Conservation (phyloP, 163 green algal species). For the Volvox carteri region DNA sequence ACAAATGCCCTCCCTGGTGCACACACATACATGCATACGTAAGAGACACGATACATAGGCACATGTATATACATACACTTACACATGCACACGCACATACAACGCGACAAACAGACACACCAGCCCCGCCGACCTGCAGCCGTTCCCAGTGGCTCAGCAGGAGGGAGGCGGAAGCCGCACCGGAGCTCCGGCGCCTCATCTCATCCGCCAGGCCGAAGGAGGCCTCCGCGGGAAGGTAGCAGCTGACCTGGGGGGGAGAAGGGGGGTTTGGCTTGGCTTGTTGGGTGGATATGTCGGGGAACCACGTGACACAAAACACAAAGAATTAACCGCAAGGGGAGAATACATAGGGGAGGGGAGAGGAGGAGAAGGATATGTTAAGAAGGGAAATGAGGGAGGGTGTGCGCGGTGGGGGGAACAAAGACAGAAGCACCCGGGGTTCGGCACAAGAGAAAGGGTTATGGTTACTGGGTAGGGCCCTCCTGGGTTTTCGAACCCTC, state of each 20-base stretch:
- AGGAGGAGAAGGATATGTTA: neutral
- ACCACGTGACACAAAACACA: no score
- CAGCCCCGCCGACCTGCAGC: slow-evolving; percentile 84
- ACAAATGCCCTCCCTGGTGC: no score
- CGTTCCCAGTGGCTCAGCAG: slow-evolving; percentile 97
- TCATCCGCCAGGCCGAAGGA: slow-evolving; percentile 96
- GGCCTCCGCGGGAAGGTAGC: slow-evolving; percentile 91
- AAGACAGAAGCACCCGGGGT: no score
- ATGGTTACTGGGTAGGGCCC: no score
- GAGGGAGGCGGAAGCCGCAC: slow-evolving; percentile 88
- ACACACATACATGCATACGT: no score
- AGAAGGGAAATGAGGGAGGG: neutral
- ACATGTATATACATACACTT: no score
- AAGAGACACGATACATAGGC: no score
- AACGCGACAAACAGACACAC: no score
- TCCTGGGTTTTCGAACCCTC: no score
- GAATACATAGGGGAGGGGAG: neutral
- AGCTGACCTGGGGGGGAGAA: slow-evolving; percentile 43
- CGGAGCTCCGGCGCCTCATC: slow-evolving; percentile 87
- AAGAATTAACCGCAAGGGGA: no score
- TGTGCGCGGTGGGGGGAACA: neutral
- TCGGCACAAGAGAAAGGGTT: no score
- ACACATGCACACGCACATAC: neutral
- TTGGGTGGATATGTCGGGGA: no score
- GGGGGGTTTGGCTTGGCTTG: slow-evolving; percentile 1